These are phyloP conservation scores for Phytophthora pseudosyringae DNA, from an alignment of 352 stramenopile genomes.

Conservation along the genomic window DNA sequence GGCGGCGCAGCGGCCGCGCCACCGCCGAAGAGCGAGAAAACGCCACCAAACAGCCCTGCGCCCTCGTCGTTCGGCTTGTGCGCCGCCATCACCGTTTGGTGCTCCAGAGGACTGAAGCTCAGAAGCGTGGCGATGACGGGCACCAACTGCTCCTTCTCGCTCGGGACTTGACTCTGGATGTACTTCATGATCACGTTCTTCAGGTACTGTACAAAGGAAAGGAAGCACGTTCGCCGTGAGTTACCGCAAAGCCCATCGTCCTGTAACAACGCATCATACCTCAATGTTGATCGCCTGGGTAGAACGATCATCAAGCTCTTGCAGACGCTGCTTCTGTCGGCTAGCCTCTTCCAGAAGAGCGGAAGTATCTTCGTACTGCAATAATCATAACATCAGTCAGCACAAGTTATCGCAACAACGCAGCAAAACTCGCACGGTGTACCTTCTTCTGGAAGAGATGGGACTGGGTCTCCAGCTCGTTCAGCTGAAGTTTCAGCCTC, in stretches of 20 bases:
- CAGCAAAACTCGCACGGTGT: neutral
- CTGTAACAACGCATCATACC: slow-evolving; percentile 31
- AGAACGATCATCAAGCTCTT: slow-evolving; percentile 51
- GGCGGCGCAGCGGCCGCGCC: slow-evolving; percentile 30
- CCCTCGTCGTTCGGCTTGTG: slow-evolving; percentile 46
- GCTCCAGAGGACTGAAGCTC: slow-evolving; percentile 73
- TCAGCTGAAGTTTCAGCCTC: slow-evolving; percentile 52
- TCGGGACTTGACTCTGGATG: slow-evolving; percentile 75
- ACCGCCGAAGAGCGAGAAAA: slow-evolving; percentile 78
- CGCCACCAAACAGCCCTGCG: slow-evolving; percentile 62
- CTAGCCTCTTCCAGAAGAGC: slow-evolving; percentile 57
- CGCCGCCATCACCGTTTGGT: slow-evolving; percentile 61
- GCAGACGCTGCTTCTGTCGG: slow-evolving; percentile 61
- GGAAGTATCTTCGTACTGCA: slow-evolving; percentile 63
- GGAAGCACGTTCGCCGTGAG: slow-evolving; percentile 11
- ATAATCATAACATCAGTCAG: slow-evolving; percentile 6
- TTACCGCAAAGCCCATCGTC: neutral
- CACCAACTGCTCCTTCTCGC: slow-evolving; percentile 80
- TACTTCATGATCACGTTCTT: slow-evolving; percentile 91
- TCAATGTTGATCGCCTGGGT: slow-evolving; percentile 67
- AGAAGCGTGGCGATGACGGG: slow-evolving; percentile 80
- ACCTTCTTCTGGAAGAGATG: slow-evolving; percentile 62
- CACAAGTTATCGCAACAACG: neutral
- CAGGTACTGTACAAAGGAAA: slow-evolving; percentile 59
- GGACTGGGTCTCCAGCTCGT: slow-evolving; percentile 50